Conservation (phyloP, 805 yeast genomes). For the Scheffersomyces stipitis region DNA sequence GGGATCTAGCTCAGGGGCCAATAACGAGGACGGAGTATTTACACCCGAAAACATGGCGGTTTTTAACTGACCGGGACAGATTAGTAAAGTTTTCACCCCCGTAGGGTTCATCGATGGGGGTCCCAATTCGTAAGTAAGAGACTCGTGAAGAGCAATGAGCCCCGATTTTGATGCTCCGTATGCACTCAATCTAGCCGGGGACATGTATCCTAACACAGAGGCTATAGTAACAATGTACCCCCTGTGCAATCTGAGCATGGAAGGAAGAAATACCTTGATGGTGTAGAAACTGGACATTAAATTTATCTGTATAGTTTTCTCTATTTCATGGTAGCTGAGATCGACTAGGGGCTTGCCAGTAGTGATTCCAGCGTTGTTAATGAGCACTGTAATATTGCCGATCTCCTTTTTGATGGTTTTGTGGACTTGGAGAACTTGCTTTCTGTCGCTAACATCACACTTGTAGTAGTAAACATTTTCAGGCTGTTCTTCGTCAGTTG, state of each 20-base stretch:
- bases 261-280: conserved; percentile 69
- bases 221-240: conserved; percentile 83
- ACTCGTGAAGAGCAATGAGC: conserved; percentile 78
- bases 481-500: conserved; percentile 30
- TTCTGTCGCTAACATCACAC: conserved; percentile 68
- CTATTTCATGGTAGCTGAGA: conserved; percentile 56
- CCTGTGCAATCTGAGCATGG: conserved; percentile 56
- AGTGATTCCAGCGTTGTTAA: conserved; percentile 85
- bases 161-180: conserved; percentile 94
- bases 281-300: conserved; percentile 69
- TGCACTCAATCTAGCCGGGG: conserved; percentile 78
- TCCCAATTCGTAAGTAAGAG: conserved; percentile 69
- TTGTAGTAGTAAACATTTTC: conserved; percentile 51
- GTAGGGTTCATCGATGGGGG: conserved; percentile 43
- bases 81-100: conserved; percentile 69
- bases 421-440: conserved; percentile 43
- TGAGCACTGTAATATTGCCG: conserved; percentile 65
- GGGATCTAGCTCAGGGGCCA: conserved; percentile 86
- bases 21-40: conserved; percentile 63
- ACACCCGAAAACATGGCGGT: conserved; percentile 76
- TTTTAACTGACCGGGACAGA: conserved; percentile 85
- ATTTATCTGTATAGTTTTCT: conserved; percentile 63
- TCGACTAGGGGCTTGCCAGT: conserved; percentile 58
- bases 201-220: conserved; percentile 79
- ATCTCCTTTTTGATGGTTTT: conserved; percentile 41